Base-by-base conservation (phyloP, 2,329 filamentous ascomycete genomes). In the Nemania diffusa region DNA sequence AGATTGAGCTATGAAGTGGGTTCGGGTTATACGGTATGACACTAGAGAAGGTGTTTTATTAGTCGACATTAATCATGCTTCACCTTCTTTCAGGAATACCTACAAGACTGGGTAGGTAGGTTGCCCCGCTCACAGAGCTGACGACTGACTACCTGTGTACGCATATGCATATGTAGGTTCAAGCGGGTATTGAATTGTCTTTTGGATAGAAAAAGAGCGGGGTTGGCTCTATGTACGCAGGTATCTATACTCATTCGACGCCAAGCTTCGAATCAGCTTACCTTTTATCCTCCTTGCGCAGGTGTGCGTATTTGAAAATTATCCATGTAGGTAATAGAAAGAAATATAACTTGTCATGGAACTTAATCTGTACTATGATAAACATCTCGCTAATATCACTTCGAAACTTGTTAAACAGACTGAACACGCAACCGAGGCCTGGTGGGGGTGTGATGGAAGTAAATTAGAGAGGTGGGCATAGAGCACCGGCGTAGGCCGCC, bases 401-500 rank as follows among this genome's bases (percentile, higher is more conserved):
- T 17, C 24, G 50, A 26, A 46, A n/a, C 5, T 20, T 60, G 13
- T 57, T 24, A 34, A 52, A 63, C 29, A 15, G 50, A 51, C 27
- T 42, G 34, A 34, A 55, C 37, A 59, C 40, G 40, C 46, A 37
- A 64, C 26, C 22, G 20, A 24, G 17, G 44, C 22, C n/a, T 57
- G 56, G 60, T 52, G n/a, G 24, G 44, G 62, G 65, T 57, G 53
- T 64, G 55, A 58, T 34, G 37, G 34, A 57, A 62, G 64, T 60
- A 65, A 67, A 68, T 70, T 70, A 66, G 69, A 71, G 68, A 67
- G 57, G 62, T 57, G 64, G 67, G 68, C 64, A 69, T 69, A 74
- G 67, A 42, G n/a, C 56, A 62, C 71, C 70, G 69, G 60, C 63
- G 65, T 68, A 72, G 66, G 70, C 69, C 69, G 73, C 73, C 74